Base-by-base conservation (phyloP, 2,329 filamentous ascomycete genomes). In the Aspergillus sp. region DNA sequence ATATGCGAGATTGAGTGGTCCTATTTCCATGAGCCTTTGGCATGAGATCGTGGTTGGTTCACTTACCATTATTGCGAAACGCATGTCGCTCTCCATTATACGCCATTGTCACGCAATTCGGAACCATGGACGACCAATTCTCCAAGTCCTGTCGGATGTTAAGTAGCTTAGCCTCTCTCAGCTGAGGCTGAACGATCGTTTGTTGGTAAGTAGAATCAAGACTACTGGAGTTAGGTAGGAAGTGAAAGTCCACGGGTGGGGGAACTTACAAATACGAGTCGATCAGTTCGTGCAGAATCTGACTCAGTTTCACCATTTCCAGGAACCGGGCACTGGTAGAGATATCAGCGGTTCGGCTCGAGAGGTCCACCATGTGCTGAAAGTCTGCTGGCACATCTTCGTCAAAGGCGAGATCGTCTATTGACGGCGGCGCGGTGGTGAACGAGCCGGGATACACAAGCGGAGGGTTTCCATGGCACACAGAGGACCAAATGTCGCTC, bases 401-500 rank as follows among this genome's bases (percentile, higher is more conserved):
- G 34, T 82, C 80, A 19, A 72, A 77, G 7, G 74, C 67, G 8
- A 82, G 56, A 62, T 83, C 81, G 2, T 82, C 79, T 66, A 82
- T 74, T 6, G 72, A 69, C 7, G 77, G 72, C 2, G 72, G 66
- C 0, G 71, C 60, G 0, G 81, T 83, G 51, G 76, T 78, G 57
- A 79, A 83, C 0, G 80, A 79, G 3, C 70, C 72, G 3, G 65
- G 63, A 52, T 74, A 73, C 28, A 83, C 78, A 63, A 82, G 80
- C 2, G 80, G 79, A 4, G 81, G 80, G 52, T 82, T 82, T 0
- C 81, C 81, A 60, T 83, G 80, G 43, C 77, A 79, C 30, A 82
- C 73, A 1, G 80, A 74, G 1, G 80, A 78, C 81, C 81, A 83
- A 30, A 75, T 75, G 58, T 83, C 81, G 0, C 76, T 73, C 4